A percentile compares a stretch with the other conserved stretches of the same genome.
Conservation (phyloP, 345 rosid species). For the Melaleuca alternifolia region DNA sequence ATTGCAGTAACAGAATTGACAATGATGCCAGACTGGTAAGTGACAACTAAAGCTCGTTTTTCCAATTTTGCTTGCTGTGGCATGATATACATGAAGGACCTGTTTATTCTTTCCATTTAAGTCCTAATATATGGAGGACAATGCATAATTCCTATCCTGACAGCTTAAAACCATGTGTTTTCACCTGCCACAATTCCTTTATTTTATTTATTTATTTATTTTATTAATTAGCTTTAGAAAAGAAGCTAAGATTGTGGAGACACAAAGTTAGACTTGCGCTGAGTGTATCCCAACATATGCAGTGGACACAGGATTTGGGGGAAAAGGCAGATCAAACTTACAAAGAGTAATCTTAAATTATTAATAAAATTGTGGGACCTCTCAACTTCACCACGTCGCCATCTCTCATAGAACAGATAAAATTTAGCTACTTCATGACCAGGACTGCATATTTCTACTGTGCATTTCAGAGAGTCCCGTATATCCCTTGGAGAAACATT, state of each 20-base stretch:
- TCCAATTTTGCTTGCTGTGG: background rate
- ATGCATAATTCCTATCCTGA: background rate
- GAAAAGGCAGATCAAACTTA: slow-evolving; percentile 6
- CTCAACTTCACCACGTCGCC: slow-evolving; percentile 56
- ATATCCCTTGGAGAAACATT: slow-evolving; percentile 60
- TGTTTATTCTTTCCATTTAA: background rate
- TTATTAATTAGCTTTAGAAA: background rate
- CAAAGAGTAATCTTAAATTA: slow-evolving; percentile 15
- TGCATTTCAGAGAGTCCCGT: slow-evolving; percentile 18
- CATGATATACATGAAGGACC: background rate
- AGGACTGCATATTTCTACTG: slow-evolving; percentile 18
- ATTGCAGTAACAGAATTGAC: background rate
- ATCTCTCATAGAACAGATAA: slow-evolving; percentile 55
- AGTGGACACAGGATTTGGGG: background rate
- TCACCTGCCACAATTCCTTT: background rate
- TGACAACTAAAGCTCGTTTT: background rate
- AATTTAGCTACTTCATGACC: slow-evolving; percentile 50
- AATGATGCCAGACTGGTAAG: background rate
- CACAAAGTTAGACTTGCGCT: background rate
- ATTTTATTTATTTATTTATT: background rate
- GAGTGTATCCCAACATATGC: background rate
- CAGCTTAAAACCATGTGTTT: background rate
- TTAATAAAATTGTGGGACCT: slow-evolving; percentile 25
- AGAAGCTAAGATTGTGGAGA: background rate
- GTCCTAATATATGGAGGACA: background rate